Base-by-base conservation (phyloP, 2,329 filamentous ascomycete species). In the Xylaria sp. region DNA sequence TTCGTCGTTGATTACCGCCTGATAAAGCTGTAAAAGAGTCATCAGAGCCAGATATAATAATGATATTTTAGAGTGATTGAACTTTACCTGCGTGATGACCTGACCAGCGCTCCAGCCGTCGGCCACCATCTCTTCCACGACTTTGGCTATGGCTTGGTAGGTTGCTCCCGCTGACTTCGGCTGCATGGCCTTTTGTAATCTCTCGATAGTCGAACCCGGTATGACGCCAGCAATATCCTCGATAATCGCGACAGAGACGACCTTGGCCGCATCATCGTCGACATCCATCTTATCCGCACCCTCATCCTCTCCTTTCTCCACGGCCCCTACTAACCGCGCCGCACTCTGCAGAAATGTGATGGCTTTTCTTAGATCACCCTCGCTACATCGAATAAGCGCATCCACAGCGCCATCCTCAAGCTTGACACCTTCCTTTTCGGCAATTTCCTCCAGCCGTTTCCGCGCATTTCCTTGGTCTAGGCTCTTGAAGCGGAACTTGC, bases 221-320 rank as follows among this genome's bases (percentile, higher is more conserved):
- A 99, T 94, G 2, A 98, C 93, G 64, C 97, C 96, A 0, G 96
- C 95, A 78, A 99, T 99, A 75, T 99, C 96, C 78, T 98, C 93
- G 55, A 99, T 89, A 61, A 89, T 93, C 74, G 88, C 89, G 44
- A 94, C 87, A 0, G 94, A 95, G 55, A 98, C 89, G 3, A 50
- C 42, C 50, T 47, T 66, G 12, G 47, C 63, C 8, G 84, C 83
- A 66, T 91, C 88, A 83, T 84, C 83, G 67, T 91, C 88, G 83
- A 92, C 90, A 50, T 88, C 86, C 76, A 78, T 78, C 63, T 88
- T 87, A 57, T 88, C 89, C 1, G 81, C 85, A n/a, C 84, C 83
- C 1, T 73, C 79, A 53, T 86, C 86, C 8, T 75, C 78, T 32
- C 37, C 21, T 47, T 81, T 79, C 73, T 84, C 80, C 57, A 83